Base-by-base conservation (phyloP, 257 asterid species). In the Fraxinus americana region DNA sequence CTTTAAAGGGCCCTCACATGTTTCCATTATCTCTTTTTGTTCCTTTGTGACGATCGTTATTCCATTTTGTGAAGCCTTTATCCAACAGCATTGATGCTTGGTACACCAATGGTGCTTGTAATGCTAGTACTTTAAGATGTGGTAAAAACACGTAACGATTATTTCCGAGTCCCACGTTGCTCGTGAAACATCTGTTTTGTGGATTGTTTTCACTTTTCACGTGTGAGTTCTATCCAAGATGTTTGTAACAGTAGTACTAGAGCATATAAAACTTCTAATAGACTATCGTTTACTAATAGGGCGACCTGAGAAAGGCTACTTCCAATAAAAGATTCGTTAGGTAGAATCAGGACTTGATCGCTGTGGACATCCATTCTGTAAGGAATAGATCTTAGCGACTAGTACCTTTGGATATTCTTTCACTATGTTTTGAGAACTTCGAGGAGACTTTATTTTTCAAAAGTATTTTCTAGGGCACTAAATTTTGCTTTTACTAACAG, bases 1-100 rank as follows among this genome's bases (percentile, higher is more conserved):
- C 81, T 68, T 79, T 35, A 84, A 74, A 78, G 81, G 84, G 87
- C 80, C 83, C 79, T 85, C 87, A 78, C 80, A 78, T 78, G 83
- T 78, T 76, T 82, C 75, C 75, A 81, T 67, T 72, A 27, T 71
- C 87, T 50, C 75, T 69, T 81, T 87, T 85, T 85, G 87, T 81
- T 81, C 79, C 73, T 77, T 81, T 73, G 63, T 81, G 83, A 75
- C 39, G 38, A 78, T 79, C 71, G 48, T 74, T 78, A 68, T 85
- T 83, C 84, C 66, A 45, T 78, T 81, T 76, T 83, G 82, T 83
- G 83, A 76, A 77, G 81, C 70, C 68, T 61, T 66, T 57, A 43
- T 71, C 67, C 73, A 78, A 80, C 32, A 84, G n/a, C n/a, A n/a
- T n/a, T n/a, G n/a, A n/a, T 70, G 63, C 72, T 78, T 80, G 85